These are phyloP conservation scores for Helminthosporium solani DNA, from an alignment of 2,329 filamentous ascomycete species.

Conservation along the genomic window DNA sequence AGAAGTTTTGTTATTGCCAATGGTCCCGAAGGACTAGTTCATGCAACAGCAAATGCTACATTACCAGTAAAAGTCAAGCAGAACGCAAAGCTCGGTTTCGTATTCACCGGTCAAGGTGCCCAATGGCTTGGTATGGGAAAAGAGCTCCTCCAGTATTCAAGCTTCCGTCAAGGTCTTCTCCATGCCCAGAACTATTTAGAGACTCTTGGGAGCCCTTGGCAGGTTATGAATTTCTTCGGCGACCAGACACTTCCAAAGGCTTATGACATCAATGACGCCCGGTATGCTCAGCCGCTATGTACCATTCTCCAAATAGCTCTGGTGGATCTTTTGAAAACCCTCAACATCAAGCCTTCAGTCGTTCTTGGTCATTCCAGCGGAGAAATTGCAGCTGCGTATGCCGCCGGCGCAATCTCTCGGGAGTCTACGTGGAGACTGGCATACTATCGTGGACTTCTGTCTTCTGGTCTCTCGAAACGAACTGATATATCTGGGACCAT, in stretches of 20 bases:
- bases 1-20: too few relatives aligned
- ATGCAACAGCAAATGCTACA: background rate
- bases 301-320: constrained; percentile 21
- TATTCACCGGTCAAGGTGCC: constrained; percentile 38
- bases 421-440: constrained; percentile 17
- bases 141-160: constrained; percentile 4
- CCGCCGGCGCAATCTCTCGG: constrained; percentile 6
- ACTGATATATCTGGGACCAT: too few relatives aligned
- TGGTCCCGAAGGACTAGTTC: too few relatives aligned
- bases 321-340: constrained; percentile 17
- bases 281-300: constrained; percentile 2
- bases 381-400: constrained; percentile 19
- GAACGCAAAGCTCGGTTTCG: constrained; percentile 1
- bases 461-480: background rate
- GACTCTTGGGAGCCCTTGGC: background rate
- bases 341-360: constrained; percentile 11
- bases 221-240: background rate
- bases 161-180: constrained; percentile 13
- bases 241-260: background rate
- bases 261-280: too few relatives aligned
- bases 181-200: background rate
- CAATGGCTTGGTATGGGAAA: constrained; percentile 29
- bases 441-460: constrained; percentile 19
- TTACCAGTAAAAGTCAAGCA: background rate
- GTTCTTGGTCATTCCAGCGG: constrained; percentile 17